phyloP scores from a whole-genome alignment of 1,284 basidiomycete species.

The Fomes fomentarius region DNA sequence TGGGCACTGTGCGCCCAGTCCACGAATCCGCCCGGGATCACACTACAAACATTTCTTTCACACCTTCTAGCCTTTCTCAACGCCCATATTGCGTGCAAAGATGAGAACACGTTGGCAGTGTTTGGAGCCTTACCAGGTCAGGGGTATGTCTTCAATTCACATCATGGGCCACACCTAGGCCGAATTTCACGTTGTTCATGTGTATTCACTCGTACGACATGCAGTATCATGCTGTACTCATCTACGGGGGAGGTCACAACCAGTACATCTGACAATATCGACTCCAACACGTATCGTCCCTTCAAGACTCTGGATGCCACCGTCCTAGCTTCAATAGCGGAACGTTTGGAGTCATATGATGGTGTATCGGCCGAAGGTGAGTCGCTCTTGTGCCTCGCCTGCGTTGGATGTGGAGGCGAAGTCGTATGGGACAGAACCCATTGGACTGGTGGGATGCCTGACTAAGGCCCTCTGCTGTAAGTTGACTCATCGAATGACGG shows the following conservation, averaged over 20 bases:
- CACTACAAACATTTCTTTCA: constrained; percentile 71
- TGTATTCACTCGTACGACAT: background rate
- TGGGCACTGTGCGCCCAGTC: constrained; percentile 71
- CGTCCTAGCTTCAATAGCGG: constrained; percentile 63
- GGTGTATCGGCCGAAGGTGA: constrained; percentile 53
- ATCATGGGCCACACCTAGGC: no score
- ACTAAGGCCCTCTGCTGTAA: constrained; percentile 90
- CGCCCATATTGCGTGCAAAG: constrained; percentile 86
- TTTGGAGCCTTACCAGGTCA: constrained; percentile 88
- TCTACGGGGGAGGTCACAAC: constrained; percentile 50
- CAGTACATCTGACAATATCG: constrained; percentile 46
- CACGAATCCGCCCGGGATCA: constrained; percentile 52
- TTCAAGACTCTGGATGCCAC: constrained; percentile 77
- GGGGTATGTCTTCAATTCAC: constrained; percentile 61
- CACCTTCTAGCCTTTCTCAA: constrained; percentile 92
- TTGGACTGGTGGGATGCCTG: constrained; percentile 83
- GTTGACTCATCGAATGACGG: constrained; percentile 31
- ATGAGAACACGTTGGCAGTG: constrained; percentile 92
- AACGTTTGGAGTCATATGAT: constrained; percentile 60
- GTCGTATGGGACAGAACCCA: constrained; percentile 48
- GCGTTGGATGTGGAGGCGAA: constrained; percentile 13
- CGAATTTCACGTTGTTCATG: no score
- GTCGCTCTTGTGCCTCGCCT: constrained; percentile 10
- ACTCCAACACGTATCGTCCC: constrained; percentile 83
- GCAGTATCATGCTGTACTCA: constrained; percentile 76